Conservation (phyloP, 192 early-diverging fungal species). For the Backusella liffmaniae region DNA sequence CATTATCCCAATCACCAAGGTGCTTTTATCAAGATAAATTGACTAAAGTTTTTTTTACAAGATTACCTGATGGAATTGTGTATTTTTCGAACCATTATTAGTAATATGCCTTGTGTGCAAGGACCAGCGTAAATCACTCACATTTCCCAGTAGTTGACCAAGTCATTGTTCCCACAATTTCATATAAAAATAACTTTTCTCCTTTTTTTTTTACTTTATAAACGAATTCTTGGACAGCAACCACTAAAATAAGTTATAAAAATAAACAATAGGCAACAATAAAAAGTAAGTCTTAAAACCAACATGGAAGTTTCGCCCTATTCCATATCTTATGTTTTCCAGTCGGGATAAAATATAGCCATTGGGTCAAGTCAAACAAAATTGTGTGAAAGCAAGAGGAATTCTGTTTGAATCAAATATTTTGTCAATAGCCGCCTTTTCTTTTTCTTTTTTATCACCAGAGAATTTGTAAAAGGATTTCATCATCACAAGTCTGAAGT, state of each 20-base stretch:
- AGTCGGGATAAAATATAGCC: neutral
- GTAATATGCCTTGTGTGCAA: neutral
- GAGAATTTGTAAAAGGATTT: neutral
- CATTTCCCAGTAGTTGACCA: neutral
- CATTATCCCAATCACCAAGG: neutral
- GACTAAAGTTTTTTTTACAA: neutral
- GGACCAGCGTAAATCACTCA: neutral
- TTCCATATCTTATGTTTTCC: neutral
- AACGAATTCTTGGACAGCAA: neutral
- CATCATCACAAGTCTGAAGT: neutral
- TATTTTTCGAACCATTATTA: conserved; percentile 1
- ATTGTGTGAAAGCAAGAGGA: neutral
- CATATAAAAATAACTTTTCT: neutral
- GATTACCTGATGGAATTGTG: neutral
- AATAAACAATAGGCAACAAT: neutral
- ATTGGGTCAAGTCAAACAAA: neutral
- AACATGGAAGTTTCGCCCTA: neutral
- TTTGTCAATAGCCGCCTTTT: neutral
- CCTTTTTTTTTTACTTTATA: neutral
- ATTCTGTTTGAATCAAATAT: neutral
- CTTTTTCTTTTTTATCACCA: neutral
- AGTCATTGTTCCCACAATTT: neutral
- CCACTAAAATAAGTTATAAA: neutral
- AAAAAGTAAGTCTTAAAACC: neutral
- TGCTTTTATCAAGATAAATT: neutral